These are phyloP conservation scores for Gracilaria gracilis DNA, from an alignment of 23 red algal genomes.

Conservation along the genomic window DNA sequence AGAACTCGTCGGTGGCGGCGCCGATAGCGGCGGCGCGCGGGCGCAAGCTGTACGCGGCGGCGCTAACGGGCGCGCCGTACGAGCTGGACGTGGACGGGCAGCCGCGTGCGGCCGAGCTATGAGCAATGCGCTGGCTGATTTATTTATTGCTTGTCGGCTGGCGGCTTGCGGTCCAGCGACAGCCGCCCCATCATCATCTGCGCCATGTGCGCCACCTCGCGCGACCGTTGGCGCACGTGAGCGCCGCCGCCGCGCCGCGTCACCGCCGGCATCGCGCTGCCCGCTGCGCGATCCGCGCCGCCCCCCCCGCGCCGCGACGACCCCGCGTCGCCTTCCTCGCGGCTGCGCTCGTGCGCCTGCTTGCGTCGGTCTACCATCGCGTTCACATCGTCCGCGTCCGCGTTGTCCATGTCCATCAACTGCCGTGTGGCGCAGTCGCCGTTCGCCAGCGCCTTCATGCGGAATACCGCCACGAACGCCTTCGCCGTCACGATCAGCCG, in stretches of 20 bases:
- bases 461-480: conserved; percentile 70
- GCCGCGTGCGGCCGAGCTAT: neutral
- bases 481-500: conserved; percentile 54
- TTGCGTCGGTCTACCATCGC: conserved; percentile 60
- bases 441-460: conserved; percentile 44
- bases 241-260: neutral
- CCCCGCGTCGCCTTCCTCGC: neutral
- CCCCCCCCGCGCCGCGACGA: neutral
- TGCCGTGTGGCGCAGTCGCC: conserved; percentile 35
- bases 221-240: conserved; percentile 55
- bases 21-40: neutral
- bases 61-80: neutral
- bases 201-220: conserved; percentile 34
- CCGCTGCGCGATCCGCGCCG: neutral
- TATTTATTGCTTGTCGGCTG: neutral
- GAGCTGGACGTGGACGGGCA: neutral
- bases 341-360: conserved; percentile 5
- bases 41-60: neutral
- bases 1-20: no score
- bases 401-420: conserved; percentile 19
- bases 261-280: neutral
- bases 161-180: conserved; percentile 6
- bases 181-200: conserved; percentile 23
- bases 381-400: conserved; percentile 57
- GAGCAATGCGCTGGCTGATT: neutral